Evolutionary conservation across 768 basidiomycete genomes (phyloP), one percentile per base, ranked within the genome.

Genomic region (Gloeopeniophorella convolvens): DNA sequence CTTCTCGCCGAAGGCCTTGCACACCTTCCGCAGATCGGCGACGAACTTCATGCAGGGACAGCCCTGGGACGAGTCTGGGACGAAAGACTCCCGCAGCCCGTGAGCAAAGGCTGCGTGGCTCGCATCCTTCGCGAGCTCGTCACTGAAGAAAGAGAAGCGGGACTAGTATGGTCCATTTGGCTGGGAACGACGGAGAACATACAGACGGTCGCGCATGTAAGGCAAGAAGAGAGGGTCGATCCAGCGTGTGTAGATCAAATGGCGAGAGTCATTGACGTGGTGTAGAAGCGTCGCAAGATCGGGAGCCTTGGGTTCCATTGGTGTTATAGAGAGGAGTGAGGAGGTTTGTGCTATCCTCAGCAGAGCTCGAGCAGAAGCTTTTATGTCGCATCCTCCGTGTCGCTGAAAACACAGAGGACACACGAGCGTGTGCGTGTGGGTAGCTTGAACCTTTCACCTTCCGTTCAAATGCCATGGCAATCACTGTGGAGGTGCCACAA

Each of bases 91-190:
- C 26, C 16, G 28, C 26, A 42, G 48, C 15, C 32, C 24, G 24
- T 18, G 48, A 16, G 48, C 40, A 28, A 42, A 27, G 15, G 18
- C 15, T 6, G 21, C 40, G 15, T 49, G 32, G 16, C 13, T 26
- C 2, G 48, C 24, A 13, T 49, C 31, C 9, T 41, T 41, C 31
- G 23, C n/a, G 47, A 48, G 47, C n/a, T 33, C 39, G 23, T 41
- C 21, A 1, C 47, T 42, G 26, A 16, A 27, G 6, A 28, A 15
- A 16, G 26, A 42, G 41, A 12, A 42, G 0, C 21, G 41, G 26
- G 18, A 42, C 10, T 24, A 12, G 24, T 27, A n/a, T 23, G 2
- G 26, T 15, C 18, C n/a, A 20, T 12, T 7, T 27, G 28, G 27
- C 18, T 15, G 15, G 16, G 23, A 30, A 27, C n/a, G n/a, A n/a